Conservation (phyloP, 805 yeast genomes). For the Candida fluviatilis region DNA sequence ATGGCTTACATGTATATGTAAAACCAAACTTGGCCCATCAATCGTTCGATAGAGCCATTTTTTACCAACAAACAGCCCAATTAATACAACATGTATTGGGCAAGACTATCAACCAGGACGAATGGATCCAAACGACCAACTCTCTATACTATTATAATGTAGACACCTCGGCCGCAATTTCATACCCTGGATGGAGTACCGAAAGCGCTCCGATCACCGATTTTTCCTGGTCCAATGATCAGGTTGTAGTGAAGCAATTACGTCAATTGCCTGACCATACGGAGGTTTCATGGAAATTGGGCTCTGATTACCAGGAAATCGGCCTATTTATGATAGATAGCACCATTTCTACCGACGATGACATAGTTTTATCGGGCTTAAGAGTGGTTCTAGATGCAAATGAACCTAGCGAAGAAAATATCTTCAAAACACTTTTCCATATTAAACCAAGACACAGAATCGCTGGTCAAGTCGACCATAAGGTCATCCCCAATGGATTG, state of each 20-base stretch:
- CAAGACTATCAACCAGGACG: conserved; percentile 10
- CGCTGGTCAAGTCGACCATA: conserved; percentile 3
- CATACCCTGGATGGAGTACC: conserved; percentile 10
- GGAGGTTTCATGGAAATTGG: conserved; percentile 1
- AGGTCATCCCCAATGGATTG: conserved; percentile 23
- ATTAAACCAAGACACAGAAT: conserved; percentile 36
- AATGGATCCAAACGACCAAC: conserved; percentile 26
- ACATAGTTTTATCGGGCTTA: conserved; percentile 32
- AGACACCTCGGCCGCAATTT: not conserved
- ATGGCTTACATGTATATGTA: conserved; percentile 29
- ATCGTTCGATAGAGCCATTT: conserved; percentile 10
- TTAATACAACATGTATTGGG: conserved; percentile 16
- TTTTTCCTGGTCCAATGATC: conserved; percentile 7
- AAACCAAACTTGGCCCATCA: conserved; percentile 16
- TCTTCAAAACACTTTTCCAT: conserved; percentile 38
- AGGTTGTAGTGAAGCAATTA: conserved; percentile 9
- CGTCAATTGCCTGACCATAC: conserved; percentile 5
- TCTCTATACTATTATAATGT: conserved; percentile 23
- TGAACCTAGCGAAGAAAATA: conserved; percentile 11
- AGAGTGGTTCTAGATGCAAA: conserved; percentile 22
- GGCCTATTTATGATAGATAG: conserved; percentile 33
- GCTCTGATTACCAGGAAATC: conserved; percentile 23
- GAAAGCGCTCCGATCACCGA: conserved; percentile 10
- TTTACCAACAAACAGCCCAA: conserved; percentile 18
- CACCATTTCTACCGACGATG: conserved; percentile 25